Evolutionary conservation across 495 filamentous ascomycete species (phyloP).

Genomic region (Xylaria intraflava): DNA sequence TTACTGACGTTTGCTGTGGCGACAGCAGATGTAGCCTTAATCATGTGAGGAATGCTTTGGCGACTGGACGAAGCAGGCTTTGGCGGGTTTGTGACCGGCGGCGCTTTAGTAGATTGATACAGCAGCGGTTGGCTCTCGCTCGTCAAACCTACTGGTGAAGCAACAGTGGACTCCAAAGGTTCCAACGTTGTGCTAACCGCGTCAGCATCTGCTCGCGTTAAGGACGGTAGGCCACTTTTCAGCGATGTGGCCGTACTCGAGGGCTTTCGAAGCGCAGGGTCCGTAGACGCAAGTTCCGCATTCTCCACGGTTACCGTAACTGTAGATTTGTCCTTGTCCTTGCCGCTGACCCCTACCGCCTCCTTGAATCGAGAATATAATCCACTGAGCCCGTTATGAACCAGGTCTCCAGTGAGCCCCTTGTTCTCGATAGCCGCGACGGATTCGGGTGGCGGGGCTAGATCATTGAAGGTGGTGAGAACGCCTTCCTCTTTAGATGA

Average conservation of each 20-base stretch:
- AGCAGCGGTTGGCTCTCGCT: conserved; percentile 31
- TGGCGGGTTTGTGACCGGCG: conserved; percentile 48
- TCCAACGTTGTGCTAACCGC: conserved; percentile 33
- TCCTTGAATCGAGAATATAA: conserved; percentile 76
- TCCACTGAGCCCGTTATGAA: conserved; percentile 77
- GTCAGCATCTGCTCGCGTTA: conserved; percentile 29
- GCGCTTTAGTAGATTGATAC: conserved; percentile 47
- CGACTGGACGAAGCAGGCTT: conserved; percentile 46
- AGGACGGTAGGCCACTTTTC: conserved; percentile 30
- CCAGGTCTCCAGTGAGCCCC: conserved; percentile 59
- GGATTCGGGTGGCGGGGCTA: conserved; percentile 54
- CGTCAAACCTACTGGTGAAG: conserved; percentile 29
- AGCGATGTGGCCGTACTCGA: conserved; percentile 30
- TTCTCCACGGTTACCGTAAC: conserved; percentile 8
- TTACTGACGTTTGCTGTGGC: conserved; percentile 54
- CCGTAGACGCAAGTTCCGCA: conserved; percentile 33
- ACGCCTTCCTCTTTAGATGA: conserved; percentile 71
- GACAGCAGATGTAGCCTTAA: conserved; percentile 35
- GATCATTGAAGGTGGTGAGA: conserved; percentile 85
- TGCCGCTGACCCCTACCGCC: conserved; percentile 61
- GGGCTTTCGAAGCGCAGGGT: conserved; percentile 32
- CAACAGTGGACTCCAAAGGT: conserved; percentile 29
- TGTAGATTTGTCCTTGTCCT: conserved; percentile 43
- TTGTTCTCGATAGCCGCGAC: conserved; percentile 56
- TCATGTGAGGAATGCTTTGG: conserved; percentile 44